Conservation (phyloP, 495 filamentous ascomycete species). For the Rhypophila decipiens region DNA sequence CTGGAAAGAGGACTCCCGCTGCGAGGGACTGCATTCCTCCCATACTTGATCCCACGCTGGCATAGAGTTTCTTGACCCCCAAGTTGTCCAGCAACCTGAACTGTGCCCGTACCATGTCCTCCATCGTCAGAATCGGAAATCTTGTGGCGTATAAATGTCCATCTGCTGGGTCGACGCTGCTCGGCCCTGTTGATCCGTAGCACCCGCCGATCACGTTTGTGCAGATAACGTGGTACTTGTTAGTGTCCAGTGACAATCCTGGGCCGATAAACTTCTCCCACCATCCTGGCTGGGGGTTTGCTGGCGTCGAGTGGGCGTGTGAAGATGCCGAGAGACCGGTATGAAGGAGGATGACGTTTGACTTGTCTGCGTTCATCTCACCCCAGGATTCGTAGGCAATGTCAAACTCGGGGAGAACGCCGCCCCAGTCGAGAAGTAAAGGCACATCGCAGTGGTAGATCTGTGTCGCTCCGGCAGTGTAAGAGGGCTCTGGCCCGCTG, state of each 20-base stretch:
- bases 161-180: conserved; percentile 81
- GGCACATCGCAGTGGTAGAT: conserved; percentile 67
- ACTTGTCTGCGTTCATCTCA: conserved; percentile 66
- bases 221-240: conserved; percentile 90
- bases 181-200: conserved; percentile 91
- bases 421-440: conserved; percentile 88
- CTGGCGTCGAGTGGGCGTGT: conserved; percentile 83
- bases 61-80: conserved; percentile 74
- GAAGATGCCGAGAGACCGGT: conserved; percentile 94
- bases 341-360: conserved; percentile 87
- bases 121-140: conserved; percentile 93
- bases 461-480: conserved; percentile 78
- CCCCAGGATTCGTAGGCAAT: conserved; percentile 97
- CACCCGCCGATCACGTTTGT: conserved; percentile 96
- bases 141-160: conserved; percentile 86
- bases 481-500: conserved; percentile 83
- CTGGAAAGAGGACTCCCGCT: conserved; percentile 79
- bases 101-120: conserved; percentile 96
- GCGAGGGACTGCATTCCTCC: conserved; percentile 96
- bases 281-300: conserved; percentile 87
- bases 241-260: conserved; percentile 75
- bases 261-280: conserved; percentile 99
- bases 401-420: conserved; percentile 75
- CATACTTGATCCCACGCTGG: conserved; percentile 95
- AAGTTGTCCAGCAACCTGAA: conserved; percentile 81